phyloP scores from a whole-genome alignment of 2,329 filamentous ascomycete genomes.

The Talaromyces sp. region DNA sequence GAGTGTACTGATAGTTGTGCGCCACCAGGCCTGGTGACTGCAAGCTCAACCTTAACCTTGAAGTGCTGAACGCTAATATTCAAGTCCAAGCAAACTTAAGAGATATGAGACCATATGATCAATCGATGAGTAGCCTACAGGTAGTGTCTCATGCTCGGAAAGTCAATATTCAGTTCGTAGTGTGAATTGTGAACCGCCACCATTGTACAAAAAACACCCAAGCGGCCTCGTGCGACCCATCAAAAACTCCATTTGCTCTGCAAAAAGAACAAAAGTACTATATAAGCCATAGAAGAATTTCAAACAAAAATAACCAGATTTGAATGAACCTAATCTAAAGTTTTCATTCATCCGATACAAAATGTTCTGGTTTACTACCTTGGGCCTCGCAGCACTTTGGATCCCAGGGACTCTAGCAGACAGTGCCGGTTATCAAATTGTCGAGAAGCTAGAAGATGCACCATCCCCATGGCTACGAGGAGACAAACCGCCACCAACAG shows the following conservation, averaged over 20 bases:
- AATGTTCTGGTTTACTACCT: background rate
- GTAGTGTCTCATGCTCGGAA: background rate
- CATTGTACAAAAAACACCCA: conserved; percentile 1
- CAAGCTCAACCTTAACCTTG: too few relatives aligned
- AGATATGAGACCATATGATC: too few relatives aligned
- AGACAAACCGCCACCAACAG: conserved; percentile 33
- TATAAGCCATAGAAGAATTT: too few relatives aligned
- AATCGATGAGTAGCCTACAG: too few relatives aligned
- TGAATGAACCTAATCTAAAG: too few relatives aligned
- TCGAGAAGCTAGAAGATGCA: conserved; percentile 33
- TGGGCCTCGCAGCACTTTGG: conserved; percentile 17
- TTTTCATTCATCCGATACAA: background rate
- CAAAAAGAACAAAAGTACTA: too few relatives aligned
- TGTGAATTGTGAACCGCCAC: background rate
- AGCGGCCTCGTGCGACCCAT: background rate
- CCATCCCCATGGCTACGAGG: conserved; percentile 40
- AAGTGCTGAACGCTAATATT: too few relatives aligned
- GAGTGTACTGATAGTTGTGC: too few relatives aligned
- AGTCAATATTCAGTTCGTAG: background rate
- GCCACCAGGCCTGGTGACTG: background rate
- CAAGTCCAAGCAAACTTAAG: too few relatives aligned
- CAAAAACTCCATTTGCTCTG: background rate
- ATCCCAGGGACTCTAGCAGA: conserved; percentile 3
- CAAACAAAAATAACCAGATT: too few relatives aligned
- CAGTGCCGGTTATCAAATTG: conserved; percentile 17